These are phyloP conservation scores for Phytophthora palmivora DNA, from an alignment of 352 stramenopile genomes.

Conservation along the genomic window DNA sequence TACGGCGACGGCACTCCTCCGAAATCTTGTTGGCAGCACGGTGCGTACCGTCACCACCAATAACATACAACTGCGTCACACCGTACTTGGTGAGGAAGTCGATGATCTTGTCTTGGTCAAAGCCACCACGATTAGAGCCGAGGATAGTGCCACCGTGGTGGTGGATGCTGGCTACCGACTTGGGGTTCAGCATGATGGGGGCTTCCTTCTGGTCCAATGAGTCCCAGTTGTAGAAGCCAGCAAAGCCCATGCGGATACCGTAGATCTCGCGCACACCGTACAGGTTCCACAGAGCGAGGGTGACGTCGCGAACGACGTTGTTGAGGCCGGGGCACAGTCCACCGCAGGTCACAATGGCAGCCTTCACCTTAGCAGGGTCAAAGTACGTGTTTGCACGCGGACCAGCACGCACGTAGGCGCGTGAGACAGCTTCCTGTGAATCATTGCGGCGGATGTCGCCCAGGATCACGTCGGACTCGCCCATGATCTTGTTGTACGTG, in stretches of 20 bases:
- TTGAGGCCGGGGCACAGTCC: constrained; percentile 98
- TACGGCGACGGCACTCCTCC: constrained; percentile 72
- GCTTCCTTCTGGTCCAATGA: constrained; percentile 82
- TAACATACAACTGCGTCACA: constrained; percentile 97
- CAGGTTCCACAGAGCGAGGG: constrained; percentile 90
- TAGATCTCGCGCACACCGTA: constrained; percentile 89
- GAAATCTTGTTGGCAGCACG: constrained; percentile 94
- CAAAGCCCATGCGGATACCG: constrained; percentile 86
- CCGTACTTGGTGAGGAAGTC: constrained; percentile 90
- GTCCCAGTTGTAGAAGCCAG: constrained; percentile 84
- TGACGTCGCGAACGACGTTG: constrained; percentile 98
- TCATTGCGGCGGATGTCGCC: constrained; percentile 83
- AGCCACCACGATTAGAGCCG: constrained; percentile 94
- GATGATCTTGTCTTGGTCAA: constrained; percentile 97
- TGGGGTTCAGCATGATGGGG: constrained; percentile 78
- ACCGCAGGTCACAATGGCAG: constrained; percentile 93
- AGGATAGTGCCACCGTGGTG: constrained; percentile 95
- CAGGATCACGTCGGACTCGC: constrained; percentile 80
- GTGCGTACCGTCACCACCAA: constrained; percentile 98
- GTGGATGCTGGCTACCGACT: constrained; percentile 81
- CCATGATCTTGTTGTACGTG: constrained; percentile 91
- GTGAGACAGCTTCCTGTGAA: constrained; percentile 67
- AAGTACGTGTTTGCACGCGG: constrained; percentile 78
- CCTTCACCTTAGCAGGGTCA: constrained; percentile 80
- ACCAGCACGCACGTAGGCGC: constrained; percentile 83